A percentile compares a stretch with the other conserved stretches of the same genome.
These are phyloP conservation scores for Bertia moriformis DNA, from an alignment of 2,329 filamentous ascomycete genomes.

Conservation along the genomic window DNA sequence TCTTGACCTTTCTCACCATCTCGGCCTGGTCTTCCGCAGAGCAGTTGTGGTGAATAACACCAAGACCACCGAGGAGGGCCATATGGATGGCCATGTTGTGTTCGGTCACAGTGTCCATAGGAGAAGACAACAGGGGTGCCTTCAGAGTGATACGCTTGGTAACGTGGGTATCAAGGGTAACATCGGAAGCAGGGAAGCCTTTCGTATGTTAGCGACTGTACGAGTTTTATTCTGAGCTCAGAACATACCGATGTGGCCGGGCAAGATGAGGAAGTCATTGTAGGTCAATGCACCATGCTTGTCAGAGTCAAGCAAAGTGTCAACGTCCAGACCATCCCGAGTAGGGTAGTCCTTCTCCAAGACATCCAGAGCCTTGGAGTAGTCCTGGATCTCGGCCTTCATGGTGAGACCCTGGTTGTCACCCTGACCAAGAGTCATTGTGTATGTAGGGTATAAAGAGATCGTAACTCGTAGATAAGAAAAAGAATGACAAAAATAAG, in stretches of 20 bases:
- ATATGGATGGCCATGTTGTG: slow-evolving; percentile 99
- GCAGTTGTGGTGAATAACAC: slow-evolving; percentile 99
- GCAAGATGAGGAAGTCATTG: slow-evolving; percentile 94
- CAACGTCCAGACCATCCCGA: slow-evolving; percentile 74
- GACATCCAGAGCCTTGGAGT: slow-evolving; percentile 64
- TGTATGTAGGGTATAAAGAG: not conserved
- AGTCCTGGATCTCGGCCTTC: slow-evolving; percentile 1
- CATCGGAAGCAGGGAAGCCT: slow-evolving; percentile 72
- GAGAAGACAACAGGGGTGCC: slow-evolving; percentile 90
- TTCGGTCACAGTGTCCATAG: slow-evolving; percentile 99
- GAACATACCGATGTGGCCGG: slow-evolving; percentile 71
- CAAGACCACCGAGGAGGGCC: slow-evolving; percentile 72
- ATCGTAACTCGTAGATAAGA: not conserved
- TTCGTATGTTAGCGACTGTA: not conserved
- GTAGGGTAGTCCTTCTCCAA: slow-evolving; percentile 67
- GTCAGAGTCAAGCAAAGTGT: slow-evolving; percentile 79
- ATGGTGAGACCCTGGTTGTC: not conserved
- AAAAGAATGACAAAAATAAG: not conserved
- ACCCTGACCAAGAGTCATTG: not conserved
- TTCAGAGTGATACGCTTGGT: slow-evolving; percentile 94
- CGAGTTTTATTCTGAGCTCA: not conserved
- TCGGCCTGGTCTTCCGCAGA: slow-evolving; percentile 92
- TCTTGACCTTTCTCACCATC: slow-evolving; percentile 98
- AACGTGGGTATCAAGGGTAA: slow-evolving; percentile 75
- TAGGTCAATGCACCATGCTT: slow-evolving; percentile 89